These are phyloP conservation scores for Pichia occidentalis DNA, from an alignment of 805 yeast species.

Conservation along the genomic window DNA sequence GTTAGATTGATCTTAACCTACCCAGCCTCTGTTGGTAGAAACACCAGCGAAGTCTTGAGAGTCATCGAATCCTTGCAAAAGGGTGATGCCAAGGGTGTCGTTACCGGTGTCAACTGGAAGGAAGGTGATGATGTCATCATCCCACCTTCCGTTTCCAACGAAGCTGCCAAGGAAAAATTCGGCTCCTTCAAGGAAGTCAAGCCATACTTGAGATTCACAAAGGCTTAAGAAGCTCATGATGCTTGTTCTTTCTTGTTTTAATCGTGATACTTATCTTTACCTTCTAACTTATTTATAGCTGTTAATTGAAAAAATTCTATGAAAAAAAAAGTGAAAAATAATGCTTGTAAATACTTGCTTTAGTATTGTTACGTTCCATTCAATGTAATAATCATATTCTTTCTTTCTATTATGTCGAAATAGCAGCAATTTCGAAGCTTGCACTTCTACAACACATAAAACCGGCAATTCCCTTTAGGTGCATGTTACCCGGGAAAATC, in stretches of 20 bases:
- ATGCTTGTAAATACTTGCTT: no score
- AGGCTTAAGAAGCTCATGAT: conserved; percentile 13
- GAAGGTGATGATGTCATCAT: conserved; percentile 88
- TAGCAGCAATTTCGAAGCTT: no score
- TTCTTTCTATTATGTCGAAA: no score
- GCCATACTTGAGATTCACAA: conserved; percentile 79
- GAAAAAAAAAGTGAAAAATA: no score
- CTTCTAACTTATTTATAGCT: not conserved
- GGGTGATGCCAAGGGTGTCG: conserved; percentile 76
- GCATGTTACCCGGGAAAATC: no score
- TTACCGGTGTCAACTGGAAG: conserved; percentile 89
- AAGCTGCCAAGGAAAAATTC: conserved; percentile 72
- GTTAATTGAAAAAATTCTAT: no score
- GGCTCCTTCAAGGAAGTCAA: conserved; percentile 81
- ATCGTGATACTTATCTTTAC: not conserved
- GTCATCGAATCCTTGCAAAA: conserved; percentile 83
- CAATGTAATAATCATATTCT: no score
- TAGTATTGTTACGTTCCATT: no score
- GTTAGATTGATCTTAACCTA: conserved; percentile 80
- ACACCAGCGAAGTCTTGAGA: conserved; percentile 87
- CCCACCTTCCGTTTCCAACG: conserved; percentile 79
- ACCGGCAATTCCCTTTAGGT: no score
- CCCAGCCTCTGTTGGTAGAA: conserved; percentile 94
- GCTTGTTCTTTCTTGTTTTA: not conserved
- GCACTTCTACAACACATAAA: no score